Evolutionary conservation across 1,284 basidiomycete species (phyloP), one percentile per base, ranked within the genome.

Genomic region (Leucoagaricus sp.): DNA sequence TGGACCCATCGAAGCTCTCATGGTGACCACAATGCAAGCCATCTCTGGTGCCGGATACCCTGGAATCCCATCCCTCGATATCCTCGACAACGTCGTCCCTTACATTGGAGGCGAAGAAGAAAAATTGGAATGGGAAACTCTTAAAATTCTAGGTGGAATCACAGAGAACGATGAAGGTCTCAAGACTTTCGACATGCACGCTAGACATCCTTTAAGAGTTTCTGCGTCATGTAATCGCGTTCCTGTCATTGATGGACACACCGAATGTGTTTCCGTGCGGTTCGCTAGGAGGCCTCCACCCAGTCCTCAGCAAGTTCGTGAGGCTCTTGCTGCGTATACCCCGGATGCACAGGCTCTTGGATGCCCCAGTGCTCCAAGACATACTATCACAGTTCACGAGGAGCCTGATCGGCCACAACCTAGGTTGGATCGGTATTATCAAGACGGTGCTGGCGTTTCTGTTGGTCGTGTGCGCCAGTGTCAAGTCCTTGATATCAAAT

Each of bases 61-160:
- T 1, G 97, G 97, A 52, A 88, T 98, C 0, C 78, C 94, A 40
- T 84, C 84, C 54, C 81, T 99, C 58, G 97, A 99, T 74, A 94
- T 98, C 69, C 69, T 98, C 63, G 97, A 98, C 78, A 99, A 99
- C 75, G 82, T 99, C 69, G 91, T 99, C 1, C 96, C 96, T 1
- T 90, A 92, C 75, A 99, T 99, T 71, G 76, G 84, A 36, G 94
- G 96, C 38, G 96, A 99, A 71, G 96, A 99, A 71, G 96, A 99
- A 73, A 99, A 99, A 75, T 96, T 99, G 62, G 96, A 99, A 72
- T 98, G 94, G 95, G 96, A 99, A 76, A 90, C 93, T 13, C 83
- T 90, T 68, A 99, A 99, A 78, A 99, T 99, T 67, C 86, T 99
- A 25, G 97, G 97, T 31, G 92, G 88, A 1, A 66, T 97, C 58